These are phyloP conservation scores for Cyphellophora europaea DNA, from an alignment of 2,329 filamentous ascomycete genomes.

Conservation along the genomic window DNA sequence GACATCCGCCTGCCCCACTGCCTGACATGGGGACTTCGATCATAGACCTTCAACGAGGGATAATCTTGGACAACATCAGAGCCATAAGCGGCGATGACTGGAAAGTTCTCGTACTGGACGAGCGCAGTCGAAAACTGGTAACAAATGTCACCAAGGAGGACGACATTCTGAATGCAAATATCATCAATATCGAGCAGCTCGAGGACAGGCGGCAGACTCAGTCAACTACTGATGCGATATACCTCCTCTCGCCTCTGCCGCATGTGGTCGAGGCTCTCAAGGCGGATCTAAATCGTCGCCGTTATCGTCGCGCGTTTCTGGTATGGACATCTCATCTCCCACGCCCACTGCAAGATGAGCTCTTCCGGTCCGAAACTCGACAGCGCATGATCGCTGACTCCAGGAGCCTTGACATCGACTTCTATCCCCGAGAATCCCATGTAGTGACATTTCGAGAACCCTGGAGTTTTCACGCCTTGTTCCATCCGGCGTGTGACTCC, in stretches of 20 bases:
- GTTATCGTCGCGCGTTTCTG: slow-evolving; percentile 70
- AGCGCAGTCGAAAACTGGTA: slow-evolving; percentile 71
- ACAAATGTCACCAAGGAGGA: slow-evolving; percentile 90
- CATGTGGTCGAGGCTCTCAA: slow-evolving; percentile 91
- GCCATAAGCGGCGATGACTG: slow-evolving; percentile 45
- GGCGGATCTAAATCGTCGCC: slow-evolving; percentile 76
- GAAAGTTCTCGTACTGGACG: slow-evolving; percentile 92
- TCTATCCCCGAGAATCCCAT: slow-evolving; percentile 81
- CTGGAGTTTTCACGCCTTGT: slow-evolving; percentile 89
- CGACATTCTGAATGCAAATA: slow-evolving; percentile 92
- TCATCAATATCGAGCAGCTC: slow-evolving; percentile 93
- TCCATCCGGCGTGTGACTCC: slow-evolving; percentile 80
- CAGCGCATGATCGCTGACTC: slow-evolving; percentile 68
- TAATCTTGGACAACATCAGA: slow-evolving; percentile 17
- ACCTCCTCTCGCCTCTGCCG: slow-evolving; percentile 74
- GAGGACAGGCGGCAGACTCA: slow-evolving; percentile 76
- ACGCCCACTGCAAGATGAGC: slow-evolving; percentile 61
- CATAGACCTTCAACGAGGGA: slow-evolving; percentile 66
- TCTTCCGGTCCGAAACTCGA: slow-evolving; percentile 59
- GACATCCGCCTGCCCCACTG: neutral
- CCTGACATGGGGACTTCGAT: slow-evolving; percentile 72
- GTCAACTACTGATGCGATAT: slow-evolving; percentile 87
- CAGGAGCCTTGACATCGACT: slow-evolving; percentile 77
- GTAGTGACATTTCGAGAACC: slow-evolving; percentile 87
- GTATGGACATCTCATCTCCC: slow-evolving; percentile 73